phyloP scores from a whole-genome alignment of 2,329 filamentous ascomycete genomes.

The Tolypocladium tundrense region DNA sequence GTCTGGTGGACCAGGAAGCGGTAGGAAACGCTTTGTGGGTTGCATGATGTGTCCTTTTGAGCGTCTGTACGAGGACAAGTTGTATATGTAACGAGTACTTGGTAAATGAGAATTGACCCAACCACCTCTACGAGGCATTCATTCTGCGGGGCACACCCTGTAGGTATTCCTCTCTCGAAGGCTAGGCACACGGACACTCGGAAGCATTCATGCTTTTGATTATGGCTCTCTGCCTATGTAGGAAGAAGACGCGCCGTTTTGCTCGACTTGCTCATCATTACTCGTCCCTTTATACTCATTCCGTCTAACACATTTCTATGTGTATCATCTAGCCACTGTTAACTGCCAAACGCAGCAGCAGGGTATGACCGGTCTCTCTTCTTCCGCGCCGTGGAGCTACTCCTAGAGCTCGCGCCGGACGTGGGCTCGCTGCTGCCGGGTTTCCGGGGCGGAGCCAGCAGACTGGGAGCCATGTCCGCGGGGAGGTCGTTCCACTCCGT shows the following conservation, averaged over 20 bases:
- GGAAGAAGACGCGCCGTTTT: not conserved
- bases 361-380: constrained; percentile 54
- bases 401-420: constrained; percentile 41
- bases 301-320: not conserved
- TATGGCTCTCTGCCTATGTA: not conserved
- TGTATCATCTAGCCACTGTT: not conserved
- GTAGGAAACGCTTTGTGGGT: constrained; percentile 3
- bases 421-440: constrained; percentile 18
- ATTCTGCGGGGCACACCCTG: not conserved
- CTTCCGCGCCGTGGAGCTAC: constrained; percentile 42
- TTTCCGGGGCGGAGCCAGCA: constrained; percentile 17
- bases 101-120: not conserved
- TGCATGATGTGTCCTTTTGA: not conserved
- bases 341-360: constrained; percentile 47
- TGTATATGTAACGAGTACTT: not conserved
- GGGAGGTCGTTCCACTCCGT: constrained; percentile 59
- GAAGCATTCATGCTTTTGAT: not conserved
- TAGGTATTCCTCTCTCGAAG: not conserved
- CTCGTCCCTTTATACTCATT: not conserved
- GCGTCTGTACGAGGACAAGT: constrained; percentile 2
- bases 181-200: not conserved
- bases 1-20: constrained; percentile 24
- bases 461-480: constrained; percentile 40
- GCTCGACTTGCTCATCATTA: not conserved
- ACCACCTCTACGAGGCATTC: not conserved